Conservation (phyloP, 2,329 filamentous ascomycete species). For the Xylariaceae sp. region DNA sequence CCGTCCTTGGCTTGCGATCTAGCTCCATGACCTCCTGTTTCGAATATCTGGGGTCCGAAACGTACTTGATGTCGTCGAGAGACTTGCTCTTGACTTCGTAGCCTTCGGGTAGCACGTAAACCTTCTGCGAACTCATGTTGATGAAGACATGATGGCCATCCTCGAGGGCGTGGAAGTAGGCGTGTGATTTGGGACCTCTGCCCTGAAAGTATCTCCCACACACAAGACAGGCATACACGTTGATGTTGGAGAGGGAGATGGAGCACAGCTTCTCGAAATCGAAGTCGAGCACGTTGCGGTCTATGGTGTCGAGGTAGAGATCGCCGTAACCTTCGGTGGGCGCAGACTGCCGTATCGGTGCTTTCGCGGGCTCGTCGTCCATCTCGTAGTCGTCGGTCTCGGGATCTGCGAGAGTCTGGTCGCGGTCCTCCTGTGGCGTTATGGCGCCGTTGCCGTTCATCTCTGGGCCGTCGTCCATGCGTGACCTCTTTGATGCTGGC, state of each 20-base stretch:
- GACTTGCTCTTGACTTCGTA: conserved; percentile 96
- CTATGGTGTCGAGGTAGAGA: conserved; percentile 95
- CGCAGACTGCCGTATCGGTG: conserved; percentile 67
- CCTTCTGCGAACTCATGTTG: conserved; percentile 90
- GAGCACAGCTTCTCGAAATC: conserved; percentile 99
- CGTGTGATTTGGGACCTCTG: conserved; percentile 87
- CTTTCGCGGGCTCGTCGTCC: conserved; percentile 37
- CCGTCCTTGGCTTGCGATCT: conserved; percentile 62
- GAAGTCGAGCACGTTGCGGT: conserved; percentile 89
- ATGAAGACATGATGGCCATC: conserved; percentile 96
- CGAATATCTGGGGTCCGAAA: conserved; percentile 85
- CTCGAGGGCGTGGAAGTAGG: conserved; percentile 96
- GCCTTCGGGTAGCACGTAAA: conserved; percentile 90
- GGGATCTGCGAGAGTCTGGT: conserved; percentile 31
- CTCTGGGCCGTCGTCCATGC: conserved; percentile 46
- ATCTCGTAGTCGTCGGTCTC: conserved; percentile 40
- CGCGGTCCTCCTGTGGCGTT: conserved; percentile 27
- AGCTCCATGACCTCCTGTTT: conserved; percentile 76
- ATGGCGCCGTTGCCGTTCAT: conserved; percentile 32
- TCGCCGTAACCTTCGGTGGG: conserved; percentile 89
- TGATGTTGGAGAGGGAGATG: conserved; percentile 93
- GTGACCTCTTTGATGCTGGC: conserved; percentile 58
- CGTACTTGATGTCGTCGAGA: conserved; percentile 96
- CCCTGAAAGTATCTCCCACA: conserved; percentile 99
- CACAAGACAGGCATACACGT: conserved; percentile 95